Conservation (phyloP, 1,284 basidiomycete genomes). For the Trametes sp. region DNA sequence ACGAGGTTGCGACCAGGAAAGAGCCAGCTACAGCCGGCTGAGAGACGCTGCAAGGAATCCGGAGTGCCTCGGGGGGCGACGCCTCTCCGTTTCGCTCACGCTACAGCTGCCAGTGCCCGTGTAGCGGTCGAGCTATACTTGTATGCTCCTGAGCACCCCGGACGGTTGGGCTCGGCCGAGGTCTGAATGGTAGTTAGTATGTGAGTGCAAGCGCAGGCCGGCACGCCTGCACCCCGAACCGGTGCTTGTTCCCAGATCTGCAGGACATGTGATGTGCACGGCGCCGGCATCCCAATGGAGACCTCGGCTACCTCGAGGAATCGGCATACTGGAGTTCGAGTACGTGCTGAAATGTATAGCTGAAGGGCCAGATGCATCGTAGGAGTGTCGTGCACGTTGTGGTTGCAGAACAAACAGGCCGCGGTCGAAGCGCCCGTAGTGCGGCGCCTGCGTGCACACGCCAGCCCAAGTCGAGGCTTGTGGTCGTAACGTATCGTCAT, state of each 20-base stretch:
- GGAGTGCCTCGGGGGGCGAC: neutral
- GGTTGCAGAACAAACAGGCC: neutral
- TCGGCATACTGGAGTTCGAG: too few species aligned
- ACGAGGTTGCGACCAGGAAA: too few species aligned
- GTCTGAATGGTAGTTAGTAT: neutral
- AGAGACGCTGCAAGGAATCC: too few species aligned
- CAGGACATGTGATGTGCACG: neutral
- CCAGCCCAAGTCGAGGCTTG: too few species aligned
- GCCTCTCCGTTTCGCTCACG: neutral
- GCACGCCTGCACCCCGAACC: neutral
- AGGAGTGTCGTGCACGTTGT: neutral
- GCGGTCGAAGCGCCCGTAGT: neutral
- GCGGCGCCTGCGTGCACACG: too few species aligned
- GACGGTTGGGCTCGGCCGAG: too few species aligned
- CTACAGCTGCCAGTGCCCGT: neutral
- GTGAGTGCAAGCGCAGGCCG: neutral
- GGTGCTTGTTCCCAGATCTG: neutral
- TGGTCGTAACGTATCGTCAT: constrained; percentile 8
- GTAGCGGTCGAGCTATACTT: neutral
- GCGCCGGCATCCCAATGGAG: too few species aligned
- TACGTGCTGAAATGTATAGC: too few species aligned
- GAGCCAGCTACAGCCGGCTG: too few species aligned
- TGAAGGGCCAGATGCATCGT: neutral
- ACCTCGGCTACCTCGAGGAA: too few species aligned
- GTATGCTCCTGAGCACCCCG: neutral